A percentile compares a stretch with the other conserved stretches of the same genome.
Evolutionary conservation across 495 filamentous ascomycete species (phyloP).

Genomic region (Hypoxylon fragiforme): DNA sequence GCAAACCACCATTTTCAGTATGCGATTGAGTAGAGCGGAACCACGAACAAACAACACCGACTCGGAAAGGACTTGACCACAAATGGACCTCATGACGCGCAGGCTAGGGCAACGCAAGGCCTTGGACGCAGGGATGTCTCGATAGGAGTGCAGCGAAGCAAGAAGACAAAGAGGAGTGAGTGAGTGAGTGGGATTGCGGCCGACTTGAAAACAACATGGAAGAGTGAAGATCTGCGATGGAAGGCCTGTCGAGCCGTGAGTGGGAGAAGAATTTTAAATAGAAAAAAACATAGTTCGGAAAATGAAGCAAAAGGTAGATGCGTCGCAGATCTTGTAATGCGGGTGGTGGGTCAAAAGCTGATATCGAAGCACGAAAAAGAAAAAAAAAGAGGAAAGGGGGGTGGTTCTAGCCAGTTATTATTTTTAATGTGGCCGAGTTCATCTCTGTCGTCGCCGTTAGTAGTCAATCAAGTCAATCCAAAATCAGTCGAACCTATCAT

Average conservation of each 20-base stretch:
- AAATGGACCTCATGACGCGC: not conserved
- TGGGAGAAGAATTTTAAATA: not conserved
- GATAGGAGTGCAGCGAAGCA: not conserved
- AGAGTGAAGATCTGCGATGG: not conserved
- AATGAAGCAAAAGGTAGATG: not conserved
- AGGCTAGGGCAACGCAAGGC: conserved; percentile 1
- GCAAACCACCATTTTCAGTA: conserved; percentile 2
- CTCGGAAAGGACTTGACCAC: conserved; percentile 13
- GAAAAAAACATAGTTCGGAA: not conserved
- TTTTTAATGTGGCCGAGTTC: conserved; percentile 8
- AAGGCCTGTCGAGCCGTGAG: not conserved
- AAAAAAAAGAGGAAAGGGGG: not conserved
- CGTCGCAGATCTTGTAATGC: conserved; percentile 8
- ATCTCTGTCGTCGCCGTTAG: conserved; percentile 13
- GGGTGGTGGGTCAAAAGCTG: not conserved
- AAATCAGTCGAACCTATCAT: too few relatives aligned
- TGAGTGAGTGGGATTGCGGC: conserved; percentile 16
- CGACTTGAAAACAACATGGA: conserved; percentile 10
- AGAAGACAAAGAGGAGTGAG: conserved; percentile 11
- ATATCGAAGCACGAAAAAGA: not conserved
- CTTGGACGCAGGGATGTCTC: not conserved
- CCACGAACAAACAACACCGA: conserved; percentile 23
- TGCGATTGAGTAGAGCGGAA: conserved; percentile 15
- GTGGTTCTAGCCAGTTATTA: conserved; percentile 12
- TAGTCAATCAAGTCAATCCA: conserved; percentile 24